Base-by-base conservation (phyloP, 331 rosid genomes). In the Dryas integrifolia region DNA sequence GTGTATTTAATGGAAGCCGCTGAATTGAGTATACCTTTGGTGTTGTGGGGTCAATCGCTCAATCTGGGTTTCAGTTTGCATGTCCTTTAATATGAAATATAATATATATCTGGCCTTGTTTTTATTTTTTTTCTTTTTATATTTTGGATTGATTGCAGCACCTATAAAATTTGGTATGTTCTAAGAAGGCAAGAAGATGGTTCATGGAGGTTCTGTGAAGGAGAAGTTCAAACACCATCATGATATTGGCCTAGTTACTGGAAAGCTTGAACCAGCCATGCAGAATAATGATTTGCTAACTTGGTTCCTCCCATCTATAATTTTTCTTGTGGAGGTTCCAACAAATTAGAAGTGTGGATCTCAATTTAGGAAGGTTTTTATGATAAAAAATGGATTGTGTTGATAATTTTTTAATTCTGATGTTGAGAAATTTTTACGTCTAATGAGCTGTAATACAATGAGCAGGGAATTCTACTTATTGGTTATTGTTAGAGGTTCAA, bases 171-270 rank as follows among this genome's bases (percentile, higher is more conserved):
- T 77, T 88, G 84, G 74, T 95, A 95, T 85, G 77, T 86, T 73
- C 82, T 92, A 51, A 89, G 76, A 86, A 87, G 82, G 81, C 96
- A 86, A 78, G 88, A 82, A 30, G 93, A 90, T 83, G 98, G 98
- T 58, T 82, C 96, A 16, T 95, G 99, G 99, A 92, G 87, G 82
- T 95, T 95, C 80, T 89, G 91, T 80, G 90, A 88, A 86, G 87
- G 87, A 58, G 83, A 90, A 58, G 76, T 92, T 53, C 86, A 78
- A 76, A 76, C 81, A 44, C 83, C 86, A 24, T 65, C 86, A 75
- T 82, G 75, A 87, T 58, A n/a, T 30, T 57, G 46, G 55, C 45
- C 75, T 55, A 61, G 66, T 44, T 57, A 35, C 66, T 43, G 46
- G 44, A 11, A 56, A 56, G 35, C 65, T 21, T 55, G 67, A 57